phyloP scores from a whole-genome alignment of 2,329 filamentous ascomycete genomes.

The Immersiporthe knoxdaviesiana region DNA sequence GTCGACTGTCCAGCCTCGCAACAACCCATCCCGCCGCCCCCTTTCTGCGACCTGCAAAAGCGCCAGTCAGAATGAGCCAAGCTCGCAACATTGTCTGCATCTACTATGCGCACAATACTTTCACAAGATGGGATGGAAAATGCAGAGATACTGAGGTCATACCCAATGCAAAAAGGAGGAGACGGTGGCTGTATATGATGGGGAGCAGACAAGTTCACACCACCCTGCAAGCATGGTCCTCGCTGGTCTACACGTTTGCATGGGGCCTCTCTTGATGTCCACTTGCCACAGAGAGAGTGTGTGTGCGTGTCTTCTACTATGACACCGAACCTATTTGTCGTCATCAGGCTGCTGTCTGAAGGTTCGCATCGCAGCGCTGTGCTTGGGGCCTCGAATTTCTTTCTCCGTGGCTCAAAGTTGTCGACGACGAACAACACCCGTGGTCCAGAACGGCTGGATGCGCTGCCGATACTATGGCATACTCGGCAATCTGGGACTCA shows the following conservation, averaged over 20 bases:
- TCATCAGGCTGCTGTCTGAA: neutral
- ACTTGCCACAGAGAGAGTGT: too few relatives aligned
- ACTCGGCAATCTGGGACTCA: neutral
- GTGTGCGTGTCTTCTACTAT: neutral
- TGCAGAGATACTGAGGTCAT: neutral
- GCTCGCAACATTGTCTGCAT: neutral
- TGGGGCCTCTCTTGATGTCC: neutral
- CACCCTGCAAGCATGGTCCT: neutral
- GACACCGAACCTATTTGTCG: neutral
- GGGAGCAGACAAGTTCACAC: neutral
- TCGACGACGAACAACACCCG: neutral
- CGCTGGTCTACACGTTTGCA: neutral
- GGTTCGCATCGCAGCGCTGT: neutral
- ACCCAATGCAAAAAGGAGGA: slow-evolving; percentile 2
- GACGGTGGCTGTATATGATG: neutral
- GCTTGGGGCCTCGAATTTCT: neutral
- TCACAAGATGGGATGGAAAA: neutral
- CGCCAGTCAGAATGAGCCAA: neutral
- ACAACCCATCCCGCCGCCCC: neutral
- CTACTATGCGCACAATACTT: neutral
- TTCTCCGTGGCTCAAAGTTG: neutral
- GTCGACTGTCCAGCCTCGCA: neutral
- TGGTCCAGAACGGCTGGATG: neutral
- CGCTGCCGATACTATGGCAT: neutral
- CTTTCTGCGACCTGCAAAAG: neutral